Evolutionary conservation across 2,329 filamentous ascomycete genomes (phyloP), one percentile per base, ranked within the genome.

Genomic region (Pseudodiploospora longispora): DNA sequence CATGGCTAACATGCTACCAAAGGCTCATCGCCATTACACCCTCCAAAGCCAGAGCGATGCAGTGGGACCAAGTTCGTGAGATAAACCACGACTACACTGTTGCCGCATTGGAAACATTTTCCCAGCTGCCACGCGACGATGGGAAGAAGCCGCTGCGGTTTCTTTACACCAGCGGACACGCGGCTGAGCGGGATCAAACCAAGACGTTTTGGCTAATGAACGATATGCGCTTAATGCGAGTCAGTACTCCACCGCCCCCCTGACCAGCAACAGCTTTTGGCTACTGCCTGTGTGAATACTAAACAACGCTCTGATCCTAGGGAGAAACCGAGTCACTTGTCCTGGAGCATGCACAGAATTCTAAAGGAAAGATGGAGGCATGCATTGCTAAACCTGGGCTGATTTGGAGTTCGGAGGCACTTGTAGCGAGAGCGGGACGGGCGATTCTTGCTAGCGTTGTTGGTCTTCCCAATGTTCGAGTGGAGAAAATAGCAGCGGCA

Each of bases 131-230:
- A 8, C 51, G 54, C 0, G 41, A 42, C 10, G 42, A 48, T 0
- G 42, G 50, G 2, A 40, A 48, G 10, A 60, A 55, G 36, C 67
- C 71, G 0, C 59, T 75, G 31, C 65, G 66, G 1, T 76, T 75
- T 46, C 40, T 75, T 3, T 75, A 75, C 52, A 62, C 71, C 47
- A 78, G 73, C 49, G 75, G 73, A 3, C 51, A 58, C 2, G 58
- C 54, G 1, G 61, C 63, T 3, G 64, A 68, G 49, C 64, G 71
- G 1, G 74, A 78, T 38, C 68, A 60, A 19, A 63, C 52, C 9
- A 68, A 73, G 54, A 70, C 58, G 41, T 67, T 64, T 2, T 53
- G 48, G 47, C 50, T 65, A 6, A 50, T 66, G 29, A 36, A 33
- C 12, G 32, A 40, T 10, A 43, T 43, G 10, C 27, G 9, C 6